Evolutionary conservation across 441 rosid species (phyloP).

Genomic region (Gossypium trilobum): DNA sequence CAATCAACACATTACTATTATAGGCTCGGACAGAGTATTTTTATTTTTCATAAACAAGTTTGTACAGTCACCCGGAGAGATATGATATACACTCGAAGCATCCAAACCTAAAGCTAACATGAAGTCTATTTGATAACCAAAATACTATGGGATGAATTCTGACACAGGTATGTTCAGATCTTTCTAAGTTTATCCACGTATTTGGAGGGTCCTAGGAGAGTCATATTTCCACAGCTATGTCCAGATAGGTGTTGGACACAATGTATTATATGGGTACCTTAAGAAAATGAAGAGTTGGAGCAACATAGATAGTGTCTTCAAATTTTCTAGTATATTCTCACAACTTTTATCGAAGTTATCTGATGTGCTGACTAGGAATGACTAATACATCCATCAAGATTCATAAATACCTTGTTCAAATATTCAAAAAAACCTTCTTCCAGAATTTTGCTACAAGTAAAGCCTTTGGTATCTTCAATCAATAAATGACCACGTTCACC

Average conservation of each 20-base stretch:
- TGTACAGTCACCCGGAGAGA: not conserved
- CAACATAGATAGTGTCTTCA: not conserved
- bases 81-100: not conserved
- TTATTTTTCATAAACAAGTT: not conserved
- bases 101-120: not conserved
- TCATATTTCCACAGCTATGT: not conserved
- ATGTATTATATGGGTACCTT: not conserved
- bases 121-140: not conserved
- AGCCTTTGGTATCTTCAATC: conserved; percentile 54
- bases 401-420: conserved; percentile 54
- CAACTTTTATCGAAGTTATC: not conserved
- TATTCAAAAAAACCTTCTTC: conserved; percentile 75
- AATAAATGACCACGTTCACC: conserved; percentile 42
- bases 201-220: not conserved
- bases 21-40: not conserved
- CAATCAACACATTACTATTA: not conserved
- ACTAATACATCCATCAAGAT: not conserved
- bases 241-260: not conserved
- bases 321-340: not conserved
- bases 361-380: not conserved
- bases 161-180: not conserved
- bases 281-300: not conserved
- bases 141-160: not conserved
- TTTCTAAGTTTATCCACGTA: not conserved
- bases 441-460: conserved; percentile 35